These are phyloP conservation scores for Penstemon newberryi DNA, from an alignment of 257 asterid genomes.

Conservation along the genomic window DNA sequence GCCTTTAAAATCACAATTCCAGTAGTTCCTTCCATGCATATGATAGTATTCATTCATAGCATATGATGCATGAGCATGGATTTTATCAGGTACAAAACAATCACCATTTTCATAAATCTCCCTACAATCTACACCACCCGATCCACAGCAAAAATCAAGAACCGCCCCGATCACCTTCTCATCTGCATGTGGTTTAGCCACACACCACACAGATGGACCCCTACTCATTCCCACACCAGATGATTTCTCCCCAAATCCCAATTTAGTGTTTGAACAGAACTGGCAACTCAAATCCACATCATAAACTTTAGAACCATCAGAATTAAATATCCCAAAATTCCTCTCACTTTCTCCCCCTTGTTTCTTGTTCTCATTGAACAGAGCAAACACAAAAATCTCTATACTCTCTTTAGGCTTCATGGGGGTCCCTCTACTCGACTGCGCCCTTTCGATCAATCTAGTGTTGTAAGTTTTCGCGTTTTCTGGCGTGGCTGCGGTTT, in stretches of 20 bases:
- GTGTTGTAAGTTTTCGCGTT: slow-evolving; percentile 53
- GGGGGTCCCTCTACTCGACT: slow-evolving; percentile 56
- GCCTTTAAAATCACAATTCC: slow-evolving; percentile 68
- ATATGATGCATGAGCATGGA: slow-evolving; percentile 58
- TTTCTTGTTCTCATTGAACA: slow-evolving; percentile 70
- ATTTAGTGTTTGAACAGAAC: slow-evolving; percentile 39
- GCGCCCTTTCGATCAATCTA: slow-evolving; percentile 40
- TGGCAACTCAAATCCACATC: slow-evolving; percentile 58
- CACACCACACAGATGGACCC: slow-evolving; percentile 78
- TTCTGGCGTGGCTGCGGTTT: slow-evolving; percentile 49
- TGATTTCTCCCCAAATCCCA: slow-evolving; percentile 38
- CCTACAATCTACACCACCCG: slow-evolving; percentile 61
- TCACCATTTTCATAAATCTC: slow-evolving; percentile 47
- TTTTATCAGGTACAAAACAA: slow-evolving; percentile 44
- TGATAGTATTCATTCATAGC: slow-evolving; percentile 72
- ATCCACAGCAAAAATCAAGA: slow-evolving; percentile 56
- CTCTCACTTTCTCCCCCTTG: slow-evolving; percentile 54
- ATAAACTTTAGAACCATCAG: slow-evolving; percentile 56
- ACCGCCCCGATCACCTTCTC: slow-evolving; percentile 54
- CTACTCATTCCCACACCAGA: slow-evolving; percentile 25
- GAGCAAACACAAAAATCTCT: slow-evolving; percentile 49
- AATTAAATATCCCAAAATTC: slow-evolving; percentile 57
- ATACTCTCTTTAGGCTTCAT: slow-evolving; percentile 43
- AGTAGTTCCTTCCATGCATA: slow-evolving; percentile 65
- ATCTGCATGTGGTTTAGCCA: slow-evolving; percentile 64